phyloP scores from a whole-genome alignment of 1,284 basidiomycete species.

The Pseudozyma pruni region DNA sequence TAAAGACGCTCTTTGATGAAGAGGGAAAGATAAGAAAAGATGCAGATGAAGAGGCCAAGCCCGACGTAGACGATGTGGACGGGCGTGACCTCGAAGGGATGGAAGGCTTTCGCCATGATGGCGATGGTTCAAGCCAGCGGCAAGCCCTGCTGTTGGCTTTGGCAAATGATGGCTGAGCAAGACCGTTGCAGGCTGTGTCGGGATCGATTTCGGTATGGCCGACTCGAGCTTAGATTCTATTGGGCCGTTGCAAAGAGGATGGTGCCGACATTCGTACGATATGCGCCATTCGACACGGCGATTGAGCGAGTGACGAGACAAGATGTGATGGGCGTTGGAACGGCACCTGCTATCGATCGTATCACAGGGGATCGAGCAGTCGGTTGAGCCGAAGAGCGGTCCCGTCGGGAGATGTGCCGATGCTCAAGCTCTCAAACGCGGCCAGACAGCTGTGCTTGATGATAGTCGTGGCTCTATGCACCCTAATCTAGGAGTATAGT shows the following conservation, averaged over 20 bases:
- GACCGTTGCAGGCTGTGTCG: not conserved
- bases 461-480: no score
- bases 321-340: not conserved
- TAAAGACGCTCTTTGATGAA: slow-evolving; percentile 93
- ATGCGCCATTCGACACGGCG: slow-evolving; percentile 14
- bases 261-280: slow-evolving; percentile 27
- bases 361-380: no score
- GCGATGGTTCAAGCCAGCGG: not conserved
- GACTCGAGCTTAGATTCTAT: slow-evolving; percentile 5
- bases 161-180: no score
- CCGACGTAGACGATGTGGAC: slow-evolving; percentile 65
- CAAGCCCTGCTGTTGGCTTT: not conserved
- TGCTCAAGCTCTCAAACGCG: no score
- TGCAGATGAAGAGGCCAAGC: slow-evolving; percentile 62
- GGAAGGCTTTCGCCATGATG: slow-evolving; percentile 52
- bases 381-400: no score
- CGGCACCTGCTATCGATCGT: no score
- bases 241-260: slow-evolving; percentile 24
- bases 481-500: no score
- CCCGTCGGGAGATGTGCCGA: no score
- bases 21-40: slow-evolving; percentile 95
- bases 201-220: not conserved
- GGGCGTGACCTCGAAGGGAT: slow-evolving; percentile 64
- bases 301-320: not conserved
- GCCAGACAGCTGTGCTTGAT: no score